These are phyloP conservation scores for Cyphellophora europaea DNA, from an alignment of 2,329 filamentous ascomycete species.

Conservation along the genomic window DNA sequence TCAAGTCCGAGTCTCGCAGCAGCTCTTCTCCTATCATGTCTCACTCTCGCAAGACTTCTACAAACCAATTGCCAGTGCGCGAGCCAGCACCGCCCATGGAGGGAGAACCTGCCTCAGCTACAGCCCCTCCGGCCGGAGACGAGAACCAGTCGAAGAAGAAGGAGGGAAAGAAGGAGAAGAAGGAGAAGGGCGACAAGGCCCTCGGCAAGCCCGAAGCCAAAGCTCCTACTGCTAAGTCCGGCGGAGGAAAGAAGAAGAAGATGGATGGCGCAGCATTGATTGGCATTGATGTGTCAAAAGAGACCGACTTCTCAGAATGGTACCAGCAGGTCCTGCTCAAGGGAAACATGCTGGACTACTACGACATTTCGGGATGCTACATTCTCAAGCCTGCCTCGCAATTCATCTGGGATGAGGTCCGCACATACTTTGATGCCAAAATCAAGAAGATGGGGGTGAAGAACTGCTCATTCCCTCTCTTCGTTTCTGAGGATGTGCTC, in stretches of 20 bases:
- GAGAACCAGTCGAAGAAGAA: conserved; percentile 21
- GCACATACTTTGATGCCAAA: conserved; percentile 46
- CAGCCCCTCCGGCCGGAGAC: neutral
- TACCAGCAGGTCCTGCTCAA: conserved; percentile 97
- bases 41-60: conserved; percentile 11
- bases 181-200: conserved; percentile 30
- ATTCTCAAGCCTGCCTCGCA: conserved; percentile 70
- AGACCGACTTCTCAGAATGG: conserved; percentile 84
- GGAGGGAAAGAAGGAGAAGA: conserved; percentile 37
- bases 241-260: conserved; percentile 36
- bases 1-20: too few relatives aligned
- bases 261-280: conserved; percentile 59
- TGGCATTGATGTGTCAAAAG: conserved; percentile 78
- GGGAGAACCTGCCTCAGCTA: neutral
- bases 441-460: conserved; percentile 90
- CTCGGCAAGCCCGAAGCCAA: conserved; percentile 36
- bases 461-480: conserved; percentile 95
- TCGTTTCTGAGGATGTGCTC: conserved; percentile 83
- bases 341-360: conserved; percentile 96
- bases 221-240: conserved; percentile 13
- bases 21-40: conserved; percentile 13
- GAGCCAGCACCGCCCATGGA: conserved; percentile 7
- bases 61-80: conserved; percentile 11
- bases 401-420: conserved; percentile 60
- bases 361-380: conserved; percentile 95